Conservation (phyloP, 176 grass and related monocot genomes). For the Avena sativa region DNA sequence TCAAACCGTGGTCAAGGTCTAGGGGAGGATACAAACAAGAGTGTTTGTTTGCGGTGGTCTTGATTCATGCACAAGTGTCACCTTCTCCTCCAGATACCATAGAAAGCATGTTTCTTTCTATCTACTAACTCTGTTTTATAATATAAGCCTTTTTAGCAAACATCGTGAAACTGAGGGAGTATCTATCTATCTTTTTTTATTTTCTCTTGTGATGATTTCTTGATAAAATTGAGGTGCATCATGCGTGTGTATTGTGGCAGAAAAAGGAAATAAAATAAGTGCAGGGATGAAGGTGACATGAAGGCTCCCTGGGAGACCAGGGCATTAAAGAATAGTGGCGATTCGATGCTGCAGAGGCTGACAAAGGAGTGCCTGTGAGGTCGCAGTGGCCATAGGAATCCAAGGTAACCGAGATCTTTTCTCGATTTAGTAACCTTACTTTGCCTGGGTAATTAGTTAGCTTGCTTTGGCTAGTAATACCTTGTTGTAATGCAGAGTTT, state of each 20-base stretch:
- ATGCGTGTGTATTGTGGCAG: background rate
- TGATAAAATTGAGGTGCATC: background rate
- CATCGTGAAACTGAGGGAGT: too few species aligned
- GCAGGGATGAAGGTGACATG: slow-evolving; percentile 44
- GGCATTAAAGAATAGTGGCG: background rate
- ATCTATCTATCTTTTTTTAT: too few species aligned
- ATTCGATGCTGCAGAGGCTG: slow-evolving; percentile 24
- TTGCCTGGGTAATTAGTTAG: background rate
- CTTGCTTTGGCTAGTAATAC: too few species aligned
- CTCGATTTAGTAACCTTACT: background rate
- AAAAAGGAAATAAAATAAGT: background rate
- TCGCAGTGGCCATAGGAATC: slow-evolving; percentile 30
- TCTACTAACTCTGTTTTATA: too few species aligned
- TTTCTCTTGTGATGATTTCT: too few species aligned
- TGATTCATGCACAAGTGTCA: slow-evolving; percentile 18
- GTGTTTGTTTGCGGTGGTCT: background rate
- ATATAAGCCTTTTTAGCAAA: too few species aligned
- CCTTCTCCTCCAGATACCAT: background rate
- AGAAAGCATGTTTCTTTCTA: too few species aligned
- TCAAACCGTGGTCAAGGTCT: slow-evolving; percentile 24
- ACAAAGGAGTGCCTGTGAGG: slow-evolving; percentile 29
- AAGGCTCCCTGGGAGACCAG: slow-evolving; percentile 39
- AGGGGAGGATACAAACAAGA: slow-evolving; percentile 36
- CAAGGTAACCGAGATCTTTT: background rate
- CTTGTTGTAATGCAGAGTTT: background rate